phyloP scores from a whole-genome alignment of 2,329 filamentous ascomycete species.

The Phialophora verrucosa region DNA sequence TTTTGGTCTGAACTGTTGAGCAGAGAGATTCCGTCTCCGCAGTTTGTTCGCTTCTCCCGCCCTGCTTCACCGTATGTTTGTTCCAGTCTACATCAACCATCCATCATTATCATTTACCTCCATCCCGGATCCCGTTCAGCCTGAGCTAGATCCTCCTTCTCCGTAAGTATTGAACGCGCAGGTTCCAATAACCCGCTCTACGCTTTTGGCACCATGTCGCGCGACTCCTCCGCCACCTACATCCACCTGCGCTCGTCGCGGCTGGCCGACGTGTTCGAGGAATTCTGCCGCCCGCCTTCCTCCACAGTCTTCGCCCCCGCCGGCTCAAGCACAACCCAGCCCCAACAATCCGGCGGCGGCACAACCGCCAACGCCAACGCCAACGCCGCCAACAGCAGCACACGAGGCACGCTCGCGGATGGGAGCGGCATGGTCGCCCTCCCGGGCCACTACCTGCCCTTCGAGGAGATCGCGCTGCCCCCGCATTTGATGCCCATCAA shows the following conservation, averaged over 20 bases:
- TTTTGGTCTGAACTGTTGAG: too few species aligned
- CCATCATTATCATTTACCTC: too few species aligned
- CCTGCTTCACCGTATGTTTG: too few species aligned
- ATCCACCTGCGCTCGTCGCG: conserved; percentile 57
- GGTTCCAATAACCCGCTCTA: background rate
- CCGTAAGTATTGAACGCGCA: background rate
- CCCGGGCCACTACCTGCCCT: conserved; percentile 52
- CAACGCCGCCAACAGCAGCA: conserved; percentile 7
- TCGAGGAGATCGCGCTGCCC: conserved; percentile 66
- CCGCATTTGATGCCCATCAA: conserved; percentile 67
- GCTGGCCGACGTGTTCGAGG: conserved; percentile 58
- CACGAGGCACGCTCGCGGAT: conserved; percentile 24
- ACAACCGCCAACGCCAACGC: conserved; percentile 7
- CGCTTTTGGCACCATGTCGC: conserved; percentile 46
- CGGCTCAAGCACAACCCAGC: background rate
- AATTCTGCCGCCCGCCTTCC: conserved; percentile 55
- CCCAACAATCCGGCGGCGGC: conserved; percentile 16
- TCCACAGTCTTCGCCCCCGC: conserved; percentile 29
- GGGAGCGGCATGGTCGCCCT: conserved; percentile 38
- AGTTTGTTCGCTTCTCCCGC: too few species aligned
- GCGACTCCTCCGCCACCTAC: conserved; percentile 57
- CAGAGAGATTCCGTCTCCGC: too few species aligned
- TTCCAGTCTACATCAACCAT: too few species aligned
- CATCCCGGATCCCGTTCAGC: background rate
- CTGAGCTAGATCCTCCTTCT: background rate